These are phyloP conservation scores for Tephrocybe sp. DNA, from an alignment of 768 basidiomycete genomes.

Conservation along the genomic window DNA sequence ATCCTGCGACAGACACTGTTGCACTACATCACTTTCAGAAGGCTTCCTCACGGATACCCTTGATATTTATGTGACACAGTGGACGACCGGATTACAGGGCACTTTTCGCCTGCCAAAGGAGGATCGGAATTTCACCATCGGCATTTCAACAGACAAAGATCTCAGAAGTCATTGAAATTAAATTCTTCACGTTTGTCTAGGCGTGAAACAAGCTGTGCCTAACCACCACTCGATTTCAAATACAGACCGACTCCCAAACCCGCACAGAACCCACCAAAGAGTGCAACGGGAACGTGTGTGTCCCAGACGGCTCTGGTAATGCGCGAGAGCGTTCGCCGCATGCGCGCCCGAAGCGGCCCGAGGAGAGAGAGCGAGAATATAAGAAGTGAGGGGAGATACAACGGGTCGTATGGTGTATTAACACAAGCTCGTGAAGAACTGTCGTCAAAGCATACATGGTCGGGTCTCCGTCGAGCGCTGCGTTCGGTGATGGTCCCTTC, in stretches of 20 bases:
- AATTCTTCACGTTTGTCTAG: no score
- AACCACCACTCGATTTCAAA: conserved; percentile 8
- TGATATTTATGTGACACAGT: no score
- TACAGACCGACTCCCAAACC: conserved; percentile 36
- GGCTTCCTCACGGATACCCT: no score
- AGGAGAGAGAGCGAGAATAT: conserved; percentile 62
- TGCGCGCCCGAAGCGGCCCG: conserved; percentile 37
- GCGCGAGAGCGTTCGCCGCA: conserved; percentile 24
- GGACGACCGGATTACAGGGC: no score
- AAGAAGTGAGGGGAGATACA: conserved; percentile 65
- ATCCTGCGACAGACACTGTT: no score
- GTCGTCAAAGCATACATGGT: conserved; percentile 3
- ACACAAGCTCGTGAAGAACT: conserved; percentile 7
- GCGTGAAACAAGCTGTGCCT: no score
- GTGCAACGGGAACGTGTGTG: conserved; percentile 28
- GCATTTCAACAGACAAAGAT: no score
- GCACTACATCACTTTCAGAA: no score
- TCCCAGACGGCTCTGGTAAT: conserved; percentile 24
- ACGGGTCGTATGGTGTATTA: conserved; percentile 48
- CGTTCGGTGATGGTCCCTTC: conserved; percentile 32
- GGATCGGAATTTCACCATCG: no score
- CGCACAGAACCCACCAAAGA: conserved; percentile 39
- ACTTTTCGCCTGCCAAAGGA: no score
- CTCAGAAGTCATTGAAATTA: not conserved
- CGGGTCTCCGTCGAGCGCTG: conserved; percentile 6